Base-by-base conservation (phyloP, 176 grass and related monocot genomes). In the Canna indica region DNA sequence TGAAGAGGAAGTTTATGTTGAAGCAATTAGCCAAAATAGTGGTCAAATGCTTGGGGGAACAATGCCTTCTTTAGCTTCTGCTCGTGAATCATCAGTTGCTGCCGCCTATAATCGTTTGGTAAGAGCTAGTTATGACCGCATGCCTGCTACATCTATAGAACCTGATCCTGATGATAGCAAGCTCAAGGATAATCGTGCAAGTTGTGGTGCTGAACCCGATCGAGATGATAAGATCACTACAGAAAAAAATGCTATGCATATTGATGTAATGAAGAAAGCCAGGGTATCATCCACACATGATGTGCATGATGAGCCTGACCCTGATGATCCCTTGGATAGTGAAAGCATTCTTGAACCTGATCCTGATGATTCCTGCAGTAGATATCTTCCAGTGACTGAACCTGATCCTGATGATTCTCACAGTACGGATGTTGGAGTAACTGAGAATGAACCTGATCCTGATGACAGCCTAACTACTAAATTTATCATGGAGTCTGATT, bases 101-200 rank as follows among this genome's bases (percentile, higher is more conserved):
- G 94, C 94, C 83, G 94, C 94, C 68, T 90, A 90, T 77, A 67
- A 56, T 26, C 89, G 89, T 52, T 80, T 85, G 13, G 53, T 84
- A 65, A 68, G 80, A 75, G 66, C 78, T 80, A 41, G 36, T 31
- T 22, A 9, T 47, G 52, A 79, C 48, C 31, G 46, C 45, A 60
- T 59, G 32, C 27, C 47, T 44, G 38, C 20, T 57, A 71, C 59
- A 79, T 35, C 53, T 41, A 35, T 31, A 68, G 47, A 85, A 82
- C n/a, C 64, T 81, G 75, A 68, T 89, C 34, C 31, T 31, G 73
- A 68, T 69, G 71, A 54, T 47, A 36, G 12, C 50, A 17, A 27
- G 72, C 67, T 81, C 52, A 27, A 59, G 50, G 77, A 45, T 57
- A 30, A 16, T 69, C 73, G 63, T 57, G 13, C 46, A 44, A 75